These are phyloP conservation scores for Fusarium redolens DNA, from an alignment of 2,329 filamentous ascomycete species.

Conservation along the genomic window DNA sequence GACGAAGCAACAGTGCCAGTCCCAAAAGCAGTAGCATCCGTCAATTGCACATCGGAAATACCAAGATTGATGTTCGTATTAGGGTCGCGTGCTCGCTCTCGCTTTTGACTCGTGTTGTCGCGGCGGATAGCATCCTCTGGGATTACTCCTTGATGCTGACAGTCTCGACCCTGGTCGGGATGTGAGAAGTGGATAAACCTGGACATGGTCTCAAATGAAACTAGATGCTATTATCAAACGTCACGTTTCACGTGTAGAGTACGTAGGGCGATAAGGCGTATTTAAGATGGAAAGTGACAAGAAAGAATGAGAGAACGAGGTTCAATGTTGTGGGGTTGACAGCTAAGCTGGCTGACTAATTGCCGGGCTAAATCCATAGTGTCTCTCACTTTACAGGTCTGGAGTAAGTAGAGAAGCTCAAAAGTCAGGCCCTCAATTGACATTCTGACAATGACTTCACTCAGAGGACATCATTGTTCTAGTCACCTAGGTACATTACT, in stretches of 20 bases:
- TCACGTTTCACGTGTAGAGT: rapidly evolving
- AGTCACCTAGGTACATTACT: background rate
- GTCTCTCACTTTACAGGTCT: background rate
- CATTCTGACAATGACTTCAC: background rate
- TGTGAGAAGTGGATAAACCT: rapidly evolving
- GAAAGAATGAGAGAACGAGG: background rate
- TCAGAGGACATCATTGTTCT: too few relatives aligned
- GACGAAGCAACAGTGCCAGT: background rate
- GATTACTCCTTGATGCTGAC: rapidly evolving
- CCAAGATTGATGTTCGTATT: rapidly evolving
- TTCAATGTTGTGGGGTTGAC: background rate
- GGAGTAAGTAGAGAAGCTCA: background rate
- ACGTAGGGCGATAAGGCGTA: rapidly evolving
- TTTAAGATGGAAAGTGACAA: background rate
- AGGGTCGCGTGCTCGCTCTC: rapidly evolving
- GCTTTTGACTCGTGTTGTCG: rapidly evolving
- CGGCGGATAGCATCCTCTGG: rapidly evolving
- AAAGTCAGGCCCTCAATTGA: background rate
- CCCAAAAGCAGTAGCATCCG: rapidly evolving
- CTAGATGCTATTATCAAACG: rapidly evolving
- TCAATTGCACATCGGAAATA: rapidly evolving
- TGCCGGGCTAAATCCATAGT: rapidly evolving
- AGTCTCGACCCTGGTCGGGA: rapidly evolving
- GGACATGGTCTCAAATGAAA: background rate
- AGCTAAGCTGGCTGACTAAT: background rate